Conservation (phyloP, 2,329 filamentous ascomycete species). For the Tolypocladium paradoxum region DNA sequence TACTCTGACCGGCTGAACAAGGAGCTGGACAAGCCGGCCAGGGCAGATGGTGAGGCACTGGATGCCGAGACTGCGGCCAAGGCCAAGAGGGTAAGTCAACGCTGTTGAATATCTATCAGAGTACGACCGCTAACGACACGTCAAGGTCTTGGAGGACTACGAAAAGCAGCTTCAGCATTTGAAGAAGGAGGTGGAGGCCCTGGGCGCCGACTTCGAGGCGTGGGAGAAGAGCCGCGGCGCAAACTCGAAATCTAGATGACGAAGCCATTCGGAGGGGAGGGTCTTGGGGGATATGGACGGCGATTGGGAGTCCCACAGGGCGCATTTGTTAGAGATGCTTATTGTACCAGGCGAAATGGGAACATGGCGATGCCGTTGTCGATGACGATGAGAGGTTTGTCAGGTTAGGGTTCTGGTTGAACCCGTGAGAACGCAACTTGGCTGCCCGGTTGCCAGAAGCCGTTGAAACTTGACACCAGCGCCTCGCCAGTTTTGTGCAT, state of each 20-base stretch:
- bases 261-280: not conserved
- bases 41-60: conserved; percentile 44
- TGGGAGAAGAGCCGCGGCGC: conserved; percentile 42
- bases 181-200: conserved; percentile 58
- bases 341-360: not conserved
- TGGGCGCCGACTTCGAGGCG: conserved; percentile 45
- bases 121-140: conserved; percentile 6
- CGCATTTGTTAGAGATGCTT: not conserved
- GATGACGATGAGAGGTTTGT: not conserved
- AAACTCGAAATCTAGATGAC: conserved; percentile 21
- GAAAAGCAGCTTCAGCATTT: conserved; percentile 70
- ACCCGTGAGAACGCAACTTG: not conserved
- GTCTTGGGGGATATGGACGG: not conserved
- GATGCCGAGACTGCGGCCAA: conserved; percentile 61
- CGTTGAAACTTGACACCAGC: not conserved
- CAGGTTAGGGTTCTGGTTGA: not conserved
- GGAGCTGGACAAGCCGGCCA: conserved; percentile 60
- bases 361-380: not conserved
- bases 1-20: conserved; percentile 61
- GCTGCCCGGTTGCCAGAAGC: not conserved
- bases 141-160: conserved; percentile 67
- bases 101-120: not conserved
- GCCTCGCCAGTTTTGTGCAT: not conserved
- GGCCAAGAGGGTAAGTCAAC: conserved; percentile 56
- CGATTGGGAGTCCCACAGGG: not conserved